Evolutionary conservation across 805 yeast species (phyloP), one percentile per base, ranked within the genome.

Genomic region (Cyberlindnera americana): DNA sequence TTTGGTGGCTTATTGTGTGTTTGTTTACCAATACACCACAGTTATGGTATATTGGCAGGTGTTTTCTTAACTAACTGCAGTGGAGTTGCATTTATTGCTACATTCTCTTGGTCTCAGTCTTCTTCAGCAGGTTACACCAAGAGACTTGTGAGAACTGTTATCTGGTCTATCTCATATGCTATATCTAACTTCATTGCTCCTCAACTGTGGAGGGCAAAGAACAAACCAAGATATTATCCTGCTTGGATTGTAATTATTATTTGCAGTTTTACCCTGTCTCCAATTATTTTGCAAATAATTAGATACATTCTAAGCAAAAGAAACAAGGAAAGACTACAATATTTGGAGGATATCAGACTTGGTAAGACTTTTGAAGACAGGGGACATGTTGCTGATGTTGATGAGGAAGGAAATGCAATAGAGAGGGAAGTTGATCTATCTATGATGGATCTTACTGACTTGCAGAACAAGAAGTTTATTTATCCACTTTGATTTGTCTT

Each of bases 171-270:
- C 5, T 54, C 60, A 1, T 74, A 73, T 48, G 60, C 67, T 28
- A 46, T 70, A 28, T 59, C 67, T 6, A 73, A 73, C 47, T 56
- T 73, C 24, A 59, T 72, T 23, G 66, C 75, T 7, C 73, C 78
- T 3, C 78, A 73, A 48, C 52, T 73, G 25, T 74, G 76, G 75
- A 59, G 59, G 26, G 52, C 52, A 9, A 53, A 43, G 22, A 67
- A 62, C 48, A 66, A 62, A 22, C 79, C 79, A 26, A 45, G 67
- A 24, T 71, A 67, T 47, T 49, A 56, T 27, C 57, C 61, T 3
- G 71, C 76, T 4, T 69, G 80, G 79, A 60, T 63, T 33, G 66
- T 70, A 8, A 76, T 71, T 40, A 69, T 74, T 35, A 70, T 70
- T 13, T 48, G 72, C n/a, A 59, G 75, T 26, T 75, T 63, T 50